Conservation (phyloP, 2,329 filamentous ascomycete species). For the Arthrobotrys pseudoclavata region DNA sequence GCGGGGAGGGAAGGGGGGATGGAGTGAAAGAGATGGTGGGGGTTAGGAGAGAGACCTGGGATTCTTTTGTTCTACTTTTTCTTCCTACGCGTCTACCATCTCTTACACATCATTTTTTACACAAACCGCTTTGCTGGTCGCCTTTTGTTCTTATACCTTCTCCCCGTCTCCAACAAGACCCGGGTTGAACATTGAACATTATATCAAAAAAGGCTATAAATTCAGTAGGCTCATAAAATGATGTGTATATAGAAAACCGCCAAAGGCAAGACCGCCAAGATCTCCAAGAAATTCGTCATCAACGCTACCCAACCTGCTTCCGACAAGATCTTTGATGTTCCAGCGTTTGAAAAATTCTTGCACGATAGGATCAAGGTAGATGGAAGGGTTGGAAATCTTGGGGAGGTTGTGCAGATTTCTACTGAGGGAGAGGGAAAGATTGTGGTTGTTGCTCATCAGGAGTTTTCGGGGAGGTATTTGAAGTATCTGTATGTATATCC, state of each 20-base stretch:
- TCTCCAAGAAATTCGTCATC: constrained; percentile 98
- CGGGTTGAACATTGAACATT: not conserved
- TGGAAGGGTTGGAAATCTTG: constrained; percentile 97
- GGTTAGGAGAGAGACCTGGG: not conserved
- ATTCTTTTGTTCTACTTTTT: not conserved
- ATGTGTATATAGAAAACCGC: constrained; percentile 73
- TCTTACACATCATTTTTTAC: constrained; percentile 66
- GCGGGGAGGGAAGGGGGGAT: constrained; percentile 62
- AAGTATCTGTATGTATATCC: constrained; percentile 89
- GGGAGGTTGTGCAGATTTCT: constrained; percentile 89
- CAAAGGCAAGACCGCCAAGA: constrained; percentile 77
- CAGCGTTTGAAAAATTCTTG: constrained; percentile 99
- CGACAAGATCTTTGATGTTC: constrained; percentile 99
- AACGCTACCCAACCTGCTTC: constrained; percentile 97
- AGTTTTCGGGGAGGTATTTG: constrained; percentile 98
- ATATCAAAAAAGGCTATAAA: constrained; percentile 64
- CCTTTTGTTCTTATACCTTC: constrained; percentile 17
- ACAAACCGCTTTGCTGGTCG: constrained; percentile 63
- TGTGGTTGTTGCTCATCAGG: constrained; percentile 96
- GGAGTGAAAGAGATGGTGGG: not conserved
- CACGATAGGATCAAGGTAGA: constrained; percentile 99
- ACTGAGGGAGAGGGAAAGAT: constrained; percentile 97
- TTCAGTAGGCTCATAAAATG: constrained; percentile 93
- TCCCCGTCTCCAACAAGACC: not conserved
- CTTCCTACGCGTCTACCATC: constrained; percentile 62